Conservation (phyloP, 305 asterid genomes). For the Lippia alba region DNA sequence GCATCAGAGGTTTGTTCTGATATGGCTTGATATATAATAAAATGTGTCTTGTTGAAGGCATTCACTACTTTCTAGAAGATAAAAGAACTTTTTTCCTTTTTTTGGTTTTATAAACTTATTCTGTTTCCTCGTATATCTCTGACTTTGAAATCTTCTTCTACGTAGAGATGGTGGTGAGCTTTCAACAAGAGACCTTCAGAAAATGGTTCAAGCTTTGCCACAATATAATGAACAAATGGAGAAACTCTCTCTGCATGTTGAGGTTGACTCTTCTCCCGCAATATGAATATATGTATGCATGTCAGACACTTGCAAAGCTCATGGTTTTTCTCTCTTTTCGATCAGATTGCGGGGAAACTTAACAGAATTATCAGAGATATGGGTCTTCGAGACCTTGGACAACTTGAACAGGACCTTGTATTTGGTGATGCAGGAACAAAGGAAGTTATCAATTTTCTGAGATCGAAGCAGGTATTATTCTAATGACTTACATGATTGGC, state of each 20-base stretch:
- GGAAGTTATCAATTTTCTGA: constrained; percentile 74
- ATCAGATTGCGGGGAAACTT: constrained; percentile 86
- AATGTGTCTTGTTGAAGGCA: not conserved
- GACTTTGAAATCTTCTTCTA: constrained; percentile 35
- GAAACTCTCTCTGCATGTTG: constrained; percentile 83
- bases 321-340: constrained; percentile 32
- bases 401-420: constrained; percentile 90
- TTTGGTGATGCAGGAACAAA: constrained; percentile 94
- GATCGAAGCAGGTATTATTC: constrained; percentile 60
- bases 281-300: constrained; percentile 27
- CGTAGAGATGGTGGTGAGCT: constrained; percentile 80
- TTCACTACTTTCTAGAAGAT: constrained; percentile 5
- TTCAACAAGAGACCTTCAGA: constrained; percentile 83
- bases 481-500: constrained; percentile 18
- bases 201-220: constrained; percentile 93
- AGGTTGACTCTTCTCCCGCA: constrained; percentile 57
- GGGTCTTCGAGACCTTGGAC: constrained; percentile 85
- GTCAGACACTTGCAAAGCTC: constrained; percentile 23
- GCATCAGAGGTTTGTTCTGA: constrained; percentile 71
- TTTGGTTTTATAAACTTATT: constrained; percentile 15
- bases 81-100: not conserved
- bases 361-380: constrained; percentile 63
- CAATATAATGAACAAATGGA: constrained; percentile 87
- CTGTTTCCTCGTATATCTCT: constrained; percentile 27
- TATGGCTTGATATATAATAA: not conserved